Base-by-base conservation (phyloP, 352 stramenopile species). In the Blastocystis sp. region DNA sequence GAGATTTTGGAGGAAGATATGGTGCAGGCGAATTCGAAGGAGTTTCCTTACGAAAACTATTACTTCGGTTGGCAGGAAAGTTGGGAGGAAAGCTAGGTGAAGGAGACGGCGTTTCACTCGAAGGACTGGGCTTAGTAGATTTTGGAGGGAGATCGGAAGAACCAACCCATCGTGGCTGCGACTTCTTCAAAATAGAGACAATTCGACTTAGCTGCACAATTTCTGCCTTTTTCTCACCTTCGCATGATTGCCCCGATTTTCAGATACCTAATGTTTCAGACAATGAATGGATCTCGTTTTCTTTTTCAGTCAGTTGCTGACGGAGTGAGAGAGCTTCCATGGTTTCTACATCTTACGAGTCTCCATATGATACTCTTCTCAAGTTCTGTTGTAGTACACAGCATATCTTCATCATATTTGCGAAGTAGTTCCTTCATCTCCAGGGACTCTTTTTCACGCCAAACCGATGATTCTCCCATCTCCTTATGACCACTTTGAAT, bases 211-310 rank as follows among this genome's bases (percentile, higher is more conserved):
- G n/a, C 26, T 84, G 73, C 34, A 84, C 26, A 13, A 84, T 41
- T 45, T 84, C 45, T 7, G 73, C 73, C 13, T 84, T 39, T 53
- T 84, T 84, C 53, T 84, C 45, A 11, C 62, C 47, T 64, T 64
- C 2, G 2, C 70, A 13, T 59, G 1, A 80, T 63, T 5, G 2
- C 15, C 11, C 18, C 29, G 3, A 23, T 66, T 80, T 63, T n/a
- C 4, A n/a, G n/a, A 47, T 62, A 80, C 70, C 15, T 15, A 84
- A 45, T n/a, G 45, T 59, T 6, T 50, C 73, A 7, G 50, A 13
- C 56, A 66, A 66, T 20, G 11, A n/a, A n/a, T 59, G 13, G 11
- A 59, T n/a, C 20, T 37, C 15, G 7, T 73, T 34, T 15, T 43
- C 39, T 9, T 73, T 20, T 43, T 37, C 62, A 18, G 9, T 41